Percentiles rank a stretch among this genome's conserved stretches.
Conservation (phyloP, 352 stramenopile species). For the Stephanocyclus meneghinianus region DNA sequence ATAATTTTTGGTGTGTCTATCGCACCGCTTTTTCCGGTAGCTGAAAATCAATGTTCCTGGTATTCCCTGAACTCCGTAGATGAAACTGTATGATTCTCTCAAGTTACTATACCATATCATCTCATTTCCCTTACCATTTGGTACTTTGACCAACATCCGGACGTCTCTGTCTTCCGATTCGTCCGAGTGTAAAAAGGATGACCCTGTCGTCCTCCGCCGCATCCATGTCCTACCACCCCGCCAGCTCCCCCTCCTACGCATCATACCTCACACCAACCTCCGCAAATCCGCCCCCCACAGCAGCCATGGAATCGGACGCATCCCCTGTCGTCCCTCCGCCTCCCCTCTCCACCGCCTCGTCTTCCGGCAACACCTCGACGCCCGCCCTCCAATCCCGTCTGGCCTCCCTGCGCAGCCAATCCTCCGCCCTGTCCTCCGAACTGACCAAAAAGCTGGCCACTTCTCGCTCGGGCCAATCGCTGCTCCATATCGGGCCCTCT, state of each 20-base stretch:
- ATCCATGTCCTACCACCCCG: neutral
- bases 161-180: no score
- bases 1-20: no score
- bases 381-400: constrained; percentile 44
- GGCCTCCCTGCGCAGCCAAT: constrained; percentile 22
- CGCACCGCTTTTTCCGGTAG: no score
- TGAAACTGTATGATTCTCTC: no score
- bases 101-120: no score
- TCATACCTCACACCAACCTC: neutral
- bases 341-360: neutral
- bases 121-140: no score
- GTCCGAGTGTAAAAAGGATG: neutral
- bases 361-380: constrained; percentile 17
- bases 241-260: constrained; percentile 6
- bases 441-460: constrained; percentile 76
- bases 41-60: no score
- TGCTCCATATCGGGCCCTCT: constrained; percentile 77
- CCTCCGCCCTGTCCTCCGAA: constrained; percentile 36
- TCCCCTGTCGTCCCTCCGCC: neutral
- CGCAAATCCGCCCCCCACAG: neutral
- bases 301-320: neutral
- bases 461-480: constrained; percentile 72
- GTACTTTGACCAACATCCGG: no score
- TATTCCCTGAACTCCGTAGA: no score
- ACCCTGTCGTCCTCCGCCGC: neutral